Evolutionary conservation across 257 asterid species (phyloP).

Genomic region (Fraxinus anomala): DNA sequence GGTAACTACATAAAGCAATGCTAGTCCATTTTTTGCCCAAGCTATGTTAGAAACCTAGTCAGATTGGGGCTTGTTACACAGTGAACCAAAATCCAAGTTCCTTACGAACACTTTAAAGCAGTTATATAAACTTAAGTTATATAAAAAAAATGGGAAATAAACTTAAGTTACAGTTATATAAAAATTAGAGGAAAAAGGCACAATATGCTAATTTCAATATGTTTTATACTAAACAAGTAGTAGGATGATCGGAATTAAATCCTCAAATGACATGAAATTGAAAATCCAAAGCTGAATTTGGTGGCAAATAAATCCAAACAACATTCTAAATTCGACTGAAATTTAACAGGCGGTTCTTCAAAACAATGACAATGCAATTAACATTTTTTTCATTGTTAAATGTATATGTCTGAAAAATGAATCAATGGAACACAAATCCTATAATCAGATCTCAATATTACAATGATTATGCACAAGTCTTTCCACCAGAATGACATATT

Average conservation of each 20-base stretch:
- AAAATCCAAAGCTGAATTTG: slow-evolving; percentile 19
- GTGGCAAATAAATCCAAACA: slow-evolving; percentile 5
- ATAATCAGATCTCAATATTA: too few relatives aligned
- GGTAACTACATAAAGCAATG: too few relatives aligned
- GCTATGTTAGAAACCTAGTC: slow-evolving; percentile 42
- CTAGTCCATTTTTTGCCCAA: too few relatives aligned
- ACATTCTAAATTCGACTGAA: slow-evolving; percentile 19
- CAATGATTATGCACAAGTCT: too few relatives aligned
- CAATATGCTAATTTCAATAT: not conserved
- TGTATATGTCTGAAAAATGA: too few relatives aligned
- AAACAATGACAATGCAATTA: not conserved
- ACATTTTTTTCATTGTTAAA: not conserved
- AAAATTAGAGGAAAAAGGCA: not conserved
- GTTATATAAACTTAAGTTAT: slow-evolving; percentile 26
- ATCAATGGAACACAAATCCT: too few relatives aligned
- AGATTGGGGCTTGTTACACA: slow-evolving; percentile 75
- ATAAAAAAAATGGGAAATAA: not conserved
- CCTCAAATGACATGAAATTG: slow-evolving; percentile 15
- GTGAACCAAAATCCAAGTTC: slow-evolving; percentile 81
- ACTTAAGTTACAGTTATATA: not conserved
- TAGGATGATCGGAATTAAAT: slow-evolving; percentile 4
- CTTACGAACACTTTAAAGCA: slow-evolving; percentile 72
- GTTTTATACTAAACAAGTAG: not conserved
- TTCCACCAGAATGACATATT: too few relatives aligned
- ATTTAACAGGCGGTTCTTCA: not conserved